phyloP scores from a whole-genome alignment of 2,329 filamentous ascomycete genomes.

The Aspergillus ustus region DNA sequence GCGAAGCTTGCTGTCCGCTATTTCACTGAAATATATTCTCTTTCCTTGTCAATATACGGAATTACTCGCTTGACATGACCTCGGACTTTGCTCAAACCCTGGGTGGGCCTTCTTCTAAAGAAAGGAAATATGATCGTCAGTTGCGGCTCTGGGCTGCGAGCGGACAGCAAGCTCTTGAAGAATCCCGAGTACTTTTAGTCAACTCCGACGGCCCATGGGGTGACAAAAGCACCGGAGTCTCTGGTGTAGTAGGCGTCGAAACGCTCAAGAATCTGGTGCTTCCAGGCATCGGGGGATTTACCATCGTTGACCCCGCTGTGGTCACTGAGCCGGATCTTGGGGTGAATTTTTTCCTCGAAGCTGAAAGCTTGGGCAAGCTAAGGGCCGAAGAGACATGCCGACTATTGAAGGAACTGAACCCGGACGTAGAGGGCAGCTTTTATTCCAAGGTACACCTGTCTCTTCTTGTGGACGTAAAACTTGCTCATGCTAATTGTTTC shows the following conservation, averaged over 20 bases:
- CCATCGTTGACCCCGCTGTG: slow-evolving; percentile 78
- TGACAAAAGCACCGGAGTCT: slow-evolving; percentile 52
- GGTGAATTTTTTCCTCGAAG: slow-evolving; percentile 95
- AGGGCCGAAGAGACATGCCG: slow-evolving; percentile 79
- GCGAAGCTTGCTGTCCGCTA: neutral
- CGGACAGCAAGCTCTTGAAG: slow-evolving; percentile 87
- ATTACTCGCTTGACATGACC: slow-evolving; percentile 34
- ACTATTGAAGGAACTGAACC: slow-evolving; percentile 84
- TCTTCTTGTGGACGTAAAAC: slow-evolving; percentile 3
- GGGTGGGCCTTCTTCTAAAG: slow-evolving; percentile 61
- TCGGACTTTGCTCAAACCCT: slow-evolving; percentile 41
- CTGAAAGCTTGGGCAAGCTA: slow-evolving; percentile 73
- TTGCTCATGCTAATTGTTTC: slow-evolving; percentile 15
- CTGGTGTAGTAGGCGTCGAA: slow-evolving; percentile 88
- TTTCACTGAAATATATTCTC: neutral
- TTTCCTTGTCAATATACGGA: neutral
- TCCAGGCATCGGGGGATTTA: slow-evolving; percentile 88
- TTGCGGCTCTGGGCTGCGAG: slow-evolving; percentile 92
- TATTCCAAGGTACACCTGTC: slow-evolving; percentile 63
- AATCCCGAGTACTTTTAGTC: slow-evolving; percentile 86
- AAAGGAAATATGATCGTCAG: slow-evolving; percentile 90
- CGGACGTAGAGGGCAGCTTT: slow-evolving; percentile 82
- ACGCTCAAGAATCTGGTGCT: slow-evolving; percentile 96
- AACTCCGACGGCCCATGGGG: slow-evolving; percentile 64
- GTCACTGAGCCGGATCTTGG: slow-evolving; percentile 86